phyloP scores from a whole-genome alignment of 331 rosid genomes.

The Telfairia occidentalis region DNA sequence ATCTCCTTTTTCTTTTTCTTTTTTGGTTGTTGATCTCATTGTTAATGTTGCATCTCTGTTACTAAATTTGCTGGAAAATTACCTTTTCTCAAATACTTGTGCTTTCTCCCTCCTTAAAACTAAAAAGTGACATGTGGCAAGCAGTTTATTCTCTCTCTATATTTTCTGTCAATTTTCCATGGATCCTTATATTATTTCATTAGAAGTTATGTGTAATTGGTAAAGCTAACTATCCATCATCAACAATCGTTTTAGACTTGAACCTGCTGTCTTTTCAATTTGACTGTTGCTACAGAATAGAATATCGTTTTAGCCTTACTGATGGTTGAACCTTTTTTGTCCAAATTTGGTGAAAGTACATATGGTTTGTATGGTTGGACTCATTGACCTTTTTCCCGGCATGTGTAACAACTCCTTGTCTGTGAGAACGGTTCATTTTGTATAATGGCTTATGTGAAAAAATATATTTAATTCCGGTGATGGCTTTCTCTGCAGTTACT shows the following conservation, averaged over 20 bases:
- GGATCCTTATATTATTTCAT: neutral
- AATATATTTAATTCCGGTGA: neutral
- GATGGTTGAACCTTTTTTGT: neutral
- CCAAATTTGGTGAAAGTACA: neutral
- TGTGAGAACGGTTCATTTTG: neutral
- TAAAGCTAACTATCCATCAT: neutral
- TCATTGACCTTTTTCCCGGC: neutral
- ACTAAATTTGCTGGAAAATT: neutral
- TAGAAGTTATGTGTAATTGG: neutral
- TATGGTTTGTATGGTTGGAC: neutral
- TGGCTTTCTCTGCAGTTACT: slow-evolving; percentile 34
- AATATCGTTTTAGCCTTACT: neutral
- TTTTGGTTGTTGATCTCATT: neutral
- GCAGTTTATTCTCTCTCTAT: neutral
- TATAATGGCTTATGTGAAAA: neutral
- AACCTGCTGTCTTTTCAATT: neutral
- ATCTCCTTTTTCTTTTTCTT: no score
- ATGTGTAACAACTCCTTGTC: neutral
- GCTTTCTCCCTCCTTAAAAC: neutral
- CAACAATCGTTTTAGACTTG: neutral
- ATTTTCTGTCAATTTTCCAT: neutral
- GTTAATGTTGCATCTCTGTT: neutral
- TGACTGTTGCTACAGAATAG: neutral
- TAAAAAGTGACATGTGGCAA: neutral
- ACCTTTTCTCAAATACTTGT: neutral